These are phyloP conservation scores for Phytopythium montanum DNA, from an alignment of 352 stramenopile genomes.

Conservation along the genomic window DNA sequence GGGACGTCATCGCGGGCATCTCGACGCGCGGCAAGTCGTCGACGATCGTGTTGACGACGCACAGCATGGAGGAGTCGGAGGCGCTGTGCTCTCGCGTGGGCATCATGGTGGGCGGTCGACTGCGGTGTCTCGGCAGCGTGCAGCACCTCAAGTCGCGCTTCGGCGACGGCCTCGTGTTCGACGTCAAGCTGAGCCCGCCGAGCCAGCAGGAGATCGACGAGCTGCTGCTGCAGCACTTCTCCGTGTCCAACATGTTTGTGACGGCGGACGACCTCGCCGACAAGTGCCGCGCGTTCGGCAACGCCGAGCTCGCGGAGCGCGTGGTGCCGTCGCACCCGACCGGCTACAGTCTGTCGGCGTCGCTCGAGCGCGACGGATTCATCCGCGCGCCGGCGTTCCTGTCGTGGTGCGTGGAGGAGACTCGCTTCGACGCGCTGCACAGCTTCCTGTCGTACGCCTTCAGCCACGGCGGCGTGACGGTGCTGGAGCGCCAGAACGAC, in stretches of 20 bases:
- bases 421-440: slow-evolving; percentile 29
- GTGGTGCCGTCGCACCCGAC: slow-evolving; percentile 43
- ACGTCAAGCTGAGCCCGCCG: slow-evolving; percentile 39
- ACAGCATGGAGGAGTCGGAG: slow-evolving; percentile 93
- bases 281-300: slow-evolving; percentile 41
- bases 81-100: slow-evolving; percentile 88
- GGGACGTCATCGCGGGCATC: slow-evolving; percentile 81
- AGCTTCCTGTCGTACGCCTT: slow-evolving; percentile 26
- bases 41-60: slow-evolving; percentile 88
- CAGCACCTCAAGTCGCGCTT: slow-evolving; percentile 95
- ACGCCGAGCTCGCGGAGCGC: slow-evolving; percentile 24
- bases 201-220: slow-evolving; percentile 22
- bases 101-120: slow-evolving; percentile 83
- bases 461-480: slow-evolving; percentile 8
- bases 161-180: slow-evolving; percentile 89
- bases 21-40: slow-evolving; percentile 49
- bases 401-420: slow-evolving; percentile 59
- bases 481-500: slow-evolving; percentile 65
- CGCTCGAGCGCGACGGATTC: slow-evolving; percentile 33
- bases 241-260: slow-evolving; percentile 18
- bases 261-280: slow-evolving; percentile 17
- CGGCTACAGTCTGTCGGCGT: slow-evolving; percentile 47
- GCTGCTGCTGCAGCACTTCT: slow-evolving; percentile 15
- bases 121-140: slow-evolving; percentile 61
- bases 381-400: slow-evolving; percentile 34